Conservation (phyloP, 257 asterid species). For the Anisodus acutangulus region DNA sequence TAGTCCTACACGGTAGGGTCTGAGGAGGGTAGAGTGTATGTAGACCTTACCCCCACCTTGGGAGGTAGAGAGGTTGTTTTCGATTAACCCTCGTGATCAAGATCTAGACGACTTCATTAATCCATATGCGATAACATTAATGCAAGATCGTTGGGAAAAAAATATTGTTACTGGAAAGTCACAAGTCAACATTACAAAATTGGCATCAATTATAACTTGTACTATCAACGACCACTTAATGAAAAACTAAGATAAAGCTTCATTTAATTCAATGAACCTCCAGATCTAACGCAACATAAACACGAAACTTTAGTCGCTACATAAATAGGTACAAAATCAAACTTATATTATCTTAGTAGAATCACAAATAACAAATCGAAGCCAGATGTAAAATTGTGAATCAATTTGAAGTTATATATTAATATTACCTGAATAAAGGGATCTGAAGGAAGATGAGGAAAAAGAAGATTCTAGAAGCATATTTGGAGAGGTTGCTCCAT, state of each 20-base stretch:
- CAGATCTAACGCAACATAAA: background rate
- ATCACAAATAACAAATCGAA: background rate
- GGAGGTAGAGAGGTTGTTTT: too few species aligned
- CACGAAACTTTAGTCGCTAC: background rate
- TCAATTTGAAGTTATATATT: background rate
- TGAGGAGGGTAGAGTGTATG: too few species aligned
- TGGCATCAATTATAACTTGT: background rate
- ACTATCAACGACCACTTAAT: background rate
- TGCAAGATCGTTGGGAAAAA: background rate
- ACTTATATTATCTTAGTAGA: background rate
- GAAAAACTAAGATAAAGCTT: background rate
- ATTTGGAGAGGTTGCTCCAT: constrained; percentile 68
- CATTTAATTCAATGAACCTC: background rate
- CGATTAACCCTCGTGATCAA: too few species aligned
- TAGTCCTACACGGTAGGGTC: too few species aligned
- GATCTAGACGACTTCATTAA: background rate
- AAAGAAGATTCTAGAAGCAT: constrained; percentile 69
- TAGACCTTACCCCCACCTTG: too few species aligned
- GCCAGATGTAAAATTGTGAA: background rate
- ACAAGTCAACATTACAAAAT: background rate
- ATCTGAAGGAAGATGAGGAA: constrained; percentile 74
- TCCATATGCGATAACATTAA: background rate
- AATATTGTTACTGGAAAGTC: background rate
- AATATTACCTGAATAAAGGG: constrained; percentile 84
- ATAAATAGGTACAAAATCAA: background rate